A percentile compares a stretch with the other conserved stretches of the same genome.
phyloP scores from a whole-genome alignment of 139 green algal genomes.

The Marvania coccoides region DNA sequence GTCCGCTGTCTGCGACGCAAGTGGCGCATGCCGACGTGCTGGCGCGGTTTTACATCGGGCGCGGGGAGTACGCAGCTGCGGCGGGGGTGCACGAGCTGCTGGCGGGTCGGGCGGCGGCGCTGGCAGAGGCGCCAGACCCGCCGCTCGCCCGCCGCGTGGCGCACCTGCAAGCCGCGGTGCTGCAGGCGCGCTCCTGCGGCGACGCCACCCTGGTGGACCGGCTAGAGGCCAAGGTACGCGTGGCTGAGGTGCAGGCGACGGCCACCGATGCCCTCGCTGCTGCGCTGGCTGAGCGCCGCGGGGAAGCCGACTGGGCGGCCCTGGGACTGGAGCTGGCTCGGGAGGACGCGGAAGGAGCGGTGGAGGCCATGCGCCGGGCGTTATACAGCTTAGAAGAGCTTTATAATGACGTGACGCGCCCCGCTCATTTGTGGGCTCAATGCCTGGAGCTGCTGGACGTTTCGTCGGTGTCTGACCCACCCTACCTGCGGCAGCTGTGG shows the following conservation, averaged over 20 bases:
- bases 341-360: background rate
- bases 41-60: slow-evolving; percentile 46
- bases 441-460: slow-evolving; percentile 73
- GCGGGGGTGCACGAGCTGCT: slow-evolving; percentile 51
- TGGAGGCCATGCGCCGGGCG: slow-evolving; percentile 24
- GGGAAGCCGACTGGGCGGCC: background rate
- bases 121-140: slow-evolving; percentile 29
- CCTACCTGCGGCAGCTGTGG: slow-evolving; percentile 68
- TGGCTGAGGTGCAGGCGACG: slow-evolving; percentile 48
- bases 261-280: background rate
- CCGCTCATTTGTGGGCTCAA: slow-evolving; percentile 51
- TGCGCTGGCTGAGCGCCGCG: background rate
- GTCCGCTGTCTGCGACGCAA: slow-evolving; percentile 20
- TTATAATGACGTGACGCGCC: slow-evolving; percentile 65
- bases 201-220: slow-evolving; percentile 39
- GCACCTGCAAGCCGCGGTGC: slow-evolving; percentile 44
- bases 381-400: slow-evolving; percentile 46
- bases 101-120: slow-evolving; percentile 33
- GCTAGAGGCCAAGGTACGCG: slow-evolving; percentile 35
- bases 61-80: slow-evolving; percentile 15
- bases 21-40: slow-evolving; percentile 40
- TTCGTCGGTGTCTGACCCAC: slow-evolving; percentile 28
- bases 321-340: background rate
- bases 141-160: slow-evolving; percentile 46
- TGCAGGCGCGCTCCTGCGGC: slow-evolving; percentile 56